phyloP scores from a whole-genome alignment of 148 eudicot genomes.

The Dianthus caryophyllus region DNA sequence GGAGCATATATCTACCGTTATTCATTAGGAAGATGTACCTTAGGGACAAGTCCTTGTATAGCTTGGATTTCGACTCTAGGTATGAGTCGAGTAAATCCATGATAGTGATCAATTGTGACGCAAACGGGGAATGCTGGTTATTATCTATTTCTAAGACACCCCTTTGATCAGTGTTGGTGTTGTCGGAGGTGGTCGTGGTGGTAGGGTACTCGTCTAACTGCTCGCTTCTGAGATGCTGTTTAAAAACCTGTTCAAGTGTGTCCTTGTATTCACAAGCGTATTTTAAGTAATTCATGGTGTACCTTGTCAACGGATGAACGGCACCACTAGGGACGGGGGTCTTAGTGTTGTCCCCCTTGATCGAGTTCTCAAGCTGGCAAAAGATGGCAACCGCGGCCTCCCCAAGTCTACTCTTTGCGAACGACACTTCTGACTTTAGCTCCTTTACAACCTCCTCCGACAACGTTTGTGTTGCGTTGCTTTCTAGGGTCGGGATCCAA shows the following conservation, averaged over 20 bases:
- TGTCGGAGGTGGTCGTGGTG: too few relatives aligned
- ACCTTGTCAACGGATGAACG: conserved; percentile 75
- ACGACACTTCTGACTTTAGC: conserved; percentile 36
- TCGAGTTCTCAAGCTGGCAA: conserved; percentile 59
- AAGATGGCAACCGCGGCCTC: conserved; percentile 59
- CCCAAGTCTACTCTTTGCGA: conserved; percentile 45
- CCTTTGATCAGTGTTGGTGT: not conserved
- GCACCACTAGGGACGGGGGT: conserved; percentile 76
- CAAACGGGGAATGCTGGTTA: conserved; percentile 38
- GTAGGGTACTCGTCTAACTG: conserved; percentile 30
- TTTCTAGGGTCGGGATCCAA: conserved; percentile 16
- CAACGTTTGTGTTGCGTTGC: not conserved
- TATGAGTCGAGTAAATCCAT: conserved; percentile 61
- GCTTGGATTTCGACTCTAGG: conserved; percentile 56
- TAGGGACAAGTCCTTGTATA: conserved; percentile 57
- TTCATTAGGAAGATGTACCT: conserved; percentile 73
- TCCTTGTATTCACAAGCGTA: conserved; percentile 59
- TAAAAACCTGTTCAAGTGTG: conserved; percentile 60
- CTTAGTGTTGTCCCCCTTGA: conserved; percentile 54
- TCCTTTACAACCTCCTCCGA: conserved; percentile 28
- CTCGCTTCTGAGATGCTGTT: conserved; percentile 44
- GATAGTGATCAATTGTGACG: conserved; percentile 35
- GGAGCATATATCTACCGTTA: conserved; percentile 42
- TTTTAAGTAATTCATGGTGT: conserved; percentile 71
- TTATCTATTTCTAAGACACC: too few relatives aligned